Percentiles rank a stretch among this genome's conserved stretches.
phyloP scores from a whole-genome alignment of 163 green algal species.

The Coccomyxa subellipsoidea region DNA sequence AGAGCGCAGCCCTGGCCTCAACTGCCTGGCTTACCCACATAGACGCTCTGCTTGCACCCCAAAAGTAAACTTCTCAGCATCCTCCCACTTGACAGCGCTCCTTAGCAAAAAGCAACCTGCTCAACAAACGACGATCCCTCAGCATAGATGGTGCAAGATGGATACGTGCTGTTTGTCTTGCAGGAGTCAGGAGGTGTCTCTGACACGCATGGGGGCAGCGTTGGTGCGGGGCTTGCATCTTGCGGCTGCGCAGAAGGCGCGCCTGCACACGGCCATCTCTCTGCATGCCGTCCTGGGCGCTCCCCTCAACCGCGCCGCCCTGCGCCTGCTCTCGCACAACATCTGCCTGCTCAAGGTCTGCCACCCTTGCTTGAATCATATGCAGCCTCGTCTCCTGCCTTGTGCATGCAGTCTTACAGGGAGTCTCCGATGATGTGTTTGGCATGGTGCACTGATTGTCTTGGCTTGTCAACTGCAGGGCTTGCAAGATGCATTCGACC shows the following conservation, averaged over 20 bases:
- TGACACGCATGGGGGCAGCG: neutral
- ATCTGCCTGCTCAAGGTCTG: conserved; percentile 25
- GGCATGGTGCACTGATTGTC: too few relatives aligned
- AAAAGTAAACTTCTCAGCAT: neutral
- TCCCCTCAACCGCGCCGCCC: conserved; percentile 7
- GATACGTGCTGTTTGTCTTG: neutral
- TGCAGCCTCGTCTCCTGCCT: neutral
- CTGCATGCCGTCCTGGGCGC: neutral
- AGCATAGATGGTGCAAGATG: neutral
- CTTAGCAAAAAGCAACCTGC: neutral
- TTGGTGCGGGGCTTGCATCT: conserved; percentile 23
- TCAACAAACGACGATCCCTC: neutral
- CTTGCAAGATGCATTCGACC: conserved; percentile 5
- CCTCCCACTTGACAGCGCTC: neutral
- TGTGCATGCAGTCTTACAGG: neutral
- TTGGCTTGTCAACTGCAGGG: neutral
- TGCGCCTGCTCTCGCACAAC: conserved; percentile 10
- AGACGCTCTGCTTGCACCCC: neutral
- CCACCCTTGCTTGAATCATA: too few relatives aligned
- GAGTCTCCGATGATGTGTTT: too few relatives aligned
- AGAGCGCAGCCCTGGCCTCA: neutral
- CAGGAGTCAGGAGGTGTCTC: neutral
- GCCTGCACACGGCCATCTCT: neutral
- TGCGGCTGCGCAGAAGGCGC: conserved; percentile 2
- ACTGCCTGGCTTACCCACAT: neutral